Evolutionary conservation across 305 asterid genomes (phyloP), one percentile per base, ranked within the genome.

Genomic region (Salvia sclarea): DNA sequence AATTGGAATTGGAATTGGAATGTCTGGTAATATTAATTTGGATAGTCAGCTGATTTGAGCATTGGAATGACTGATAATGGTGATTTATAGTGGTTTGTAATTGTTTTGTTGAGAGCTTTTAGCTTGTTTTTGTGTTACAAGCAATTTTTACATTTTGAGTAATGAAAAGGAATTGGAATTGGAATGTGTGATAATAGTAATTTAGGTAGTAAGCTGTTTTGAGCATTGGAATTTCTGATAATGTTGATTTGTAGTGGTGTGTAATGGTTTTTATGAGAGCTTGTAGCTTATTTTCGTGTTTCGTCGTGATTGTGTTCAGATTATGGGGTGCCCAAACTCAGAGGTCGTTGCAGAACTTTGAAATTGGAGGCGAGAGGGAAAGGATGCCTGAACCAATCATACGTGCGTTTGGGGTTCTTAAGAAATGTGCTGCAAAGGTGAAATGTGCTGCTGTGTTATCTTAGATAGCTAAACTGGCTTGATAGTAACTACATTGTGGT

Each of bases 301-400:
- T 7, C 47, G 7, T 65, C 33, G 6, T 43, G n/a, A 11, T 30
- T 63, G 24, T n/a, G 0, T 47, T 71, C 85, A 94, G 96, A 78
- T 79, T 91, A 80, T 91, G 96, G 97, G 99, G 98, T 47, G 99
- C 99, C 63, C 99, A 94, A 77, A 91, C 99, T 66, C 99, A 94
- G 75, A 83, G 99, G 73, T 94, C 98, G 3, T 75, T 94, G 76
- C 93, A 91, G 77, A 94, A 94, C 82, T 94, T 94, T 78, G 99
- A 94, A 49, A 94, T 94, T 66, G 99, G 99, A 25, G 97, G 97
- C 31, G 91, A 89, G 31, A 91, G 96, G 44, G 99, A 94, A 73
- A 83, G 97, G 75, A 94, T 94, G 99, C 99, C 99, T n/a, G 99
- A 91, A 69, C 97, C 92, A 52, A 89, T 94, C 67, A 76, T 94